Conservation (phyloP, 805 yeast genomes). For the Candida fluviatilis region DNA sequence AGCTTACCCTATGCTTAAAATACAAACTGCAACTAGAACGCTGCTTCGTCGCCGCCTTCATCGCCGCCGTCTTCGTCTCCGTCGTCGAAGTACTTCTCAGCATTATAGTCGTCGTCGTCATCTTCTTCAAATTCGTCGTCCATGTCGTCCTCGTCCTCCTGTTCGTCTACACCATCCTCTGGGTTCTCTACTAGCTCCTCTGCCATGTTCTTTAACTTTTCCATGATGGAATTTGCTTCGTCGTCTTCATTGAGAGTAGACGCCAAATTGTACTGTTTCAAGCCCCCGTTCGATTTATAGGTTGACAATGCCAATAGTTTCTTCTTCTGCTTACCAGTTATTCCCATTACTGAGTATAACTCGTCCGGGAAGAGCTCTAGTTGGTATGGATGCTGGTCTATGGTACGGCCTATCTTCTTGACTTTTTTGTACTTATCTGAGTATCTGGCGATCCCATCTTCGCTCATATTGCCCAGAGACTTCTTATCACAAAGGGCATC, state of each 20-base stretch:
- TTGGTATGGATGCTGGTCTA: conserved; percentile 75
- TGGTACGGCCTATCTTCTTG: conserved; percentile 64
- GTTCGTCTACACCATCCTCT: conserved; percentile 40
- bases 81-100: conserved; percentile 73
- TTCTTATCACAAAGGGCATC: conserved; percentile 16
- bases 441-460: conserved; percentile 76
- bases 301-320: conserved; percentile 41
- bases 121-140: conserved; percentile 72
- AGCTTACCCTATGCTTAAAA: no score
- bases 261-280: conserved; percentile 26
- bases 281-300: conserved; percentile 36
- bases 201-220: conserved; percentile 40
- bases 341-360: conserved; percentile 67
- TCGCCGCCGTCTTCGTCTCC: conserved; percentile 57
- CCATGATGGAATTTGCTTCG: conserved; percentile 34
- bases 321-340: conserved; percentile 49
- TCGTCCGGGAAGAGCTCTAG: conserved; percentile 74
- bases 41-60: conserved; percentile 65
- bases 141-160: conserved; percentile 47
- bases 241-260: conserved; percentile 23
- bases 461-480: conserved; percentile 10
- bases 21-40: conserved; percentile 38
- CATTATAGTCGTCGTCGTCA: conserved; percentile 76
- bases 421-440: conserved; percentile 75
- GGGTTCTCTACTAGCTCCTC: conserved; percentile 41